Conservation (phyloP, 2,329 filamentous ascomycete species). For the Exophiala calicioides region DNA sequence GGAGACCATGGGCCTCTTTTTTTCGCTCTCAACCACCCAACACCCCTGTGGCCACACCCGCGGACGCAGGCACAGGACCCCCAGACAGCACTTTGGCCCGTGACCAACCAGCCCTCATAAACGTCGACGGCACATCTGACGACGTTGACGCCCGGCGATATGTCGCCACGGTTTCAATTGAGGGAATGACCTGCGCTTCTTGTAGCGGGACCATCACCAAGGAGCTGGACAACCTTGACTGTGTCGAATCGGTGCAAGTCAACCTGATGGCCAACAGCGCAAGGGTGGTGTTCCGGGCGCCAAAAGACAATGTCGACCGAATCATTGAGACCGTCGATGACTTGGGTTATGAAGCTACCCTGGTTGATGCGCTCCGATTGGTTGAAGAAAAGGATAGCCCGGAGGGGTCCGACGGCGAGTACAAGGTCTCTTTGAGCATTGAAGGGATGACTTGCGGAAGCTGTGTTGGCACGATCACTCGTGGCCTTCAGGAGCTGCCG, state of each 20-base stretch:
- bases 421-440: constrained; percentile 52
- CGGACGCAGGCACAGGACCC: constrained; percentile 12
- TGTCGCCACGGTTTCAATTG: constrained; percentile 50
- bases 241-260: constrained; percentile 60
- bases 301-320: constrained; percentile 47
- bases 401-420: constrained; percentile 27
- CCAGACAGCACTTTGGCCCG: constrained; percentile 13
- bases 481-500: constrained; percentile 46
- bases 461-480: constrained; percentile 53
- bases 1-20: constrained; percentile 22
- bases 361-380: constrained; percentile 38
- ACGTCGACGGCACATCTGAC: constrained; percentile 14
- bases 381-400: background rate
- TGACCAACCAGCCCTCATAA: constrained; percentile 14
- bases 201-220: constrained; percentile 66
- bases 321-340: constrained; percentile 53
- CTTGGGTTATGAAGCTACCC: constrained; percentile 49
- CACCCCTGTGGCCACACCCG: background rate
- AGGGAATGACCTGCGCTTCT: constrained; percentile 72
- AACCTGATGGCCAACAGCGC: constrained; percentile 70
- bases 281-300: constrained; percentile 57
- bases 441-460: constrained; percentile 61
- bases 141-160: constrained; percentile 10
- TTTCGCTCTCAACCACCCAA: constrained; percentile 9
- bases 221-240: constrained; percentile 59